Base-by-base conservation (phyloP, 2,329 filamentous ascomycete species). In the Fusarium stilboides region DNA sequence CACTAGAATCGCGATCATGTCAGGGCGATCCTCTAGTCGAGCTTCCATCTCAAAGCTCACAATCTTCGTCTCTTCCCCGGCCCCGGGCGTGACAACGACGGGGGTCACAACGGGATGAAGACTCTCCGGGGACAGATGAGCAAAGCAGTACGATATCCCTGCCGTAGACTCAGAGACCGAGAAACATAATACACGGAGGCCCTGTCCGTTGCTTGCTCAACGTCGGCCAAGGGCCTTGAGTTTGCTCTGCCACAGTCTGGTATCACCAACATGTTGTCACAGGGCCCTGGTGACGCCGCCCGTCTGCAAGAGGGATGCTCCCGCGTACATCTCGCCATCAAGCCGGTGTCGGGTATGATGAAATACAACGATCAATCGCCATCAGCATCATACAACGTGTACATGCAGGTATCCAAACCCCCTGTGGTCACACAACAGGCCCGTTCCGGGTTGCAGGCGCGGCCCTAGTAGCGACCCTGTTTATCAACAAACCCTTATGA, bases 121-220 rank as follows among this genome's bases (percentile, higher is more conserved):
- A 57, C 62, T 40, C 56, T 61, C 65, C 67, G 56, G 70, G 64
- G 53, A 62, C 62, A 62, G 69, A 58, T 62, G 58, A 57, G 57
- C 65, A 72, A 56, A 58, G 52, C 61, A 67, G 62, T 43, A 71
- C 52, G 54, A 54, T 37, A 71, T 62, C 69, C 71, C 64, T 72
- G 67, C 63, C 46, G 58, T 47, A 46, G 47, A 40, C 51, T 62
- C 57, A 69, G 53, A 65, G 55, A 68, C 69, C 57, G 59, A 70
- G 54, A 65, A 62, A 60, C 67, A 70, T 65, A 67, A 68, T 49
- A 68, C 47, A 53, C 55, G 36, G 58, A 45, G 43, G 70, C 71
- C 71, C 71, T 74, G 71, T 72, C 65, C 57, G 71, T 74, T 74
- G 71, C 71, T 73, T 71, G 64, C 62, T 59, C 71, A 74, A 74